Conservation (phyloP, 306 rosid genomes). For the Potentilla sterilis region DNA sequence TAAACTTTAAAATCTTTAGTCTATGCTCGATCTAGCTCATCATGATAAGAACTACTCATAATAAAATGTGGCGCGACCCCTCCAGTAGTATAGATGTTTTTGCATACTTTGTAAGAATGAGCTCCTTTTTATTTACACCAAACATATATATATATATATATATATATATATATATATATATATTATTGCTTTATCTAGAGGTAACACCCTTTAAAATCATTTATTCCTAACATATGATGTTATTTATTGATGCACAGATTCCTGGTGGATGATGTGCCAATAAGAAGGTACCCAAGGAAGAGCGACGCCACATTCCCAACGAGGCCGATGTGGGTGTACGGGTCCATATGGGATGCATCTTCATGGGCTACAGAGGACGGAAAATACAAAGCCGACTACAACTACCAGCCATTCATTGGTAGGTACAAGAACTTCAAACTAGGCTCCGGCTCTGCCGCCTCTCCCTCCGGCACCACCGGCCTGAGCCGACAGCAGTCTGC, state of each 20-base stretch:
- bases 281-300: slow-evolving; percentile 68
- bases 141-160: no score
- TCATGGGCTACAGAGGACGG: slow-evolving; percentile 91
- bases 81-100: no score
- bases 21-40: no score
- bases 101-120: no score
- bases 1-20: not conserved
- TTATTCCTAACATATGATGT: not conserved
- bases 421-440: slow-evolving; percentile 64
- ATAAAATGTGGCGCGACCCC: no score
- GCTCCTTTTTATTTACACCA: no score
- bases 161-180: no score
- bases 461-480: slow-evolving; percentile 35
- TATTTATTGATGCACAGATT: slow-evolving; percentile 44
- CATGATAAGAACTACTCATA: no score
- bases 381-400: slow-evolving; percentile 81
- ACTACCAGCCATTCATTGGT: slow-evolving; percentile 76
- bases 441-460: slow-evolving; percentile 6
- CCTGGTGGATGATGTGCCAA: slow-evolving; percentile 80
- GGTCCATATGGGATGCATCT: slow-evolving; percentile 97
- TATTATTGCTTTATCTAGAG: no score
- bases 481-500: slow-evolving; percentile 47
- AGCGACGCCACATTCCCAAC: slow-evolving; percentile 72
- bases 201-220: not conserved
- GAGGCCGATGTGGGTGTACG: slow-evolving; percentile 80